Evolutionary conservation across 768 basidiomycete species (phyloP).

Genomic region (Xerocomellus intermedius): DNA sequence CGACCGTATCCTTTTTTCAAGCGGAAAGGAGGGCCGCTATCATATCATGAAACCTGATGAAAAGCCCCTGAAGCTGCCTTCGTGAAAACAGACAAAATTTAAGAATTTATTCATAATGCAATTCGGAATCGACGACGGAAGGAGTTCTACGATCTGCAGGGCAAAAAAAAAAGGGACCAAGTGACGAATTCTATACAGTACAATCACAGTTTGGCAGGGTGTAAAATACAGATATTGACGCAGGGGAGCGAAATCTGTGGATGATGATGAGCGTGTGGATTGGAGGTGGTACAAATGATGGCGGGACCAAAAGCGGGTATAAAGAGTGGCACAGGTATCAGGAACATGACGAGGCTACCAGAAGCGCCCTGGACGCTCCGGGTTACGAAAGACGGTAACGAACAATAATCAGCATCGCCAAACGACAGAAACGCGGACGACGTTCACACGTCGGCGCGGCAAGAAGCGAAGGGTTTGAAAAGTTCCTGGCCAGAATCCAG

Average conservation of each 20-base stretch:
- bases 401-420: slow-evolving; percentile 27
- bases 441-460: slow-evolving; percentile 14
- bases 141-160: slow-evolving; percentile 12
- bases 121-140: neutral
- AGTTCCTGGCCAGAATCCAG: slow-evolving; percentile 18
- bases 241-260: slow-evolving; percentile 12
- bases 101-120: slow-evolving; percentile 1
- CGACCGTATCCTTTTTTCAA: no score
- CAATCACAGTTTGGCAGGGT: neutral
- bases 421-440: slow-evolving; percentile 5
- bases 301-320: slow-evolving; percentile 27
- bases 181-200: slow-evolving; percentile 16
- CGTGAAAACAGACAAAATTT: neutral
- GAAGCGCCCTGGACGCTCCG: slow-evolving; percentile 10
- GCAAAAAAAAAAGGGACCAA: neutral
- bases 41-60: no score
- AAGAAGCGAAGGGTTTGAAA: slow-evolving; percentile 9
- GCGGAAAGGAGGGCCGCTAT: no score
- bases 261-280: slow-evolving; percentile 20
- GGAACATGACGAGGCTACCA: slow-evolving; percentile 18
- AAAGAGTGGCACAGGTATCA: slow-evolving; percentile 31
- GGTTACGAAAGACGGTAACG: slow-evolving; percentile 18
- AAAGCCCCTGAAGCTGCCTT: no score
- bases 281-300: slow-evolving; percentile 27
- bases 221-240: slow-evolving; percentile 23